These are phyloP conservation scores for Solanum bukasovii DNA, from an alignment of 257 asterid genomes.

Conservation along the genomic window DNA sequence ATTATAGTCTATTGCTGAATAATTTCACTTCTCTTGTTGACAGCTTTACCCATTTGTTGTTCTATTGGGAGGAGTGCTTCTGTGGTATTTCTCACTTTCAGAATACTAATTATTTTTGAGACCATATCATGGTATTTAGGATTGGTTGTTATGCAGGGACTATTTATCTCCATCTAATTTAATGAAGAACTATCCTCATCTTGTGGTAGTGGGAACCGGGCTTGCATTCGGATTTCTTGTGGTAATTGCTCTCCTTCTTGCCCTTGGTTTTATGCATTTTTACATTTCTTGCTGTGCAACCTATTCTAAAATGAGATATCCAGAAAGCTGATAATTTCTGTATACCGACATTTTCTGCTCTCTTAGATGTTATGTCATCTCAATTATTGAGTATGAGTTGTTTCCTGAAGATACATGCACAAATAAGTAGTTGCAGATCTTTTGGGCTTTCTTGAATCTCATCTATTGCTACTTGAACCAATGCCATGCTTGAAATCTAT, in stretches of 20 bases:
- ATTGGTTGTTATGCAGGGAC: slow-evolving; percentile 40
- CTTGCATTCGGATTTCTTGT: slow-evolving; percentile 95
- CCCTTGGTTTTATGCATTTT: not conserved
- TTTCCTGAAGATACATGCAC: not conserved
- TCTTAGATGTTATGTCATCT: not conserved
- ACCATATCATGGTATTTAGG: not conserved
- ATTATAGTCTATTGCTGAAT: not conserved
- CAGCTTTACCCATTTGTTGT: slow-evolving; percentile 78
- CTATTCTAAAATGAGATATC: not conserved
- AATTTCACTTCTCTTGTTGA: slow-evolving; percentile 9
- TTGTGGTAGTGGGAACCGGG: slow-evolving; percentile 65
- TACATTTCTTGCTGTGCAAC: not conserved
- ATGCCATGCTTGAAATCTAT: not conserved
- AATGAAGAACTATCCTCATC: slow-evolving; percentile 57
- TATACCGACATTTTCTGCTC: not conserved
- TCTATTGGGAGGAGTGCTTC: slow-evolving; percentile 67
- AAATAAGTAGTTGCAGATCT: not conserved
- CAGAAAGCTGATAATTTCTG: not conserved
- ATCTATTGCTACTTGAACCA: not conserved
- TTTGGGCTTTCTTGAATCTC: not conserved
- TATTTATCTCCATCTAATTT: slow-evolving; percentile 73
- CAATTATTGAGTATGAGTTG: not conserved
- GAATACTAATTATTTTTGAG: not conserved
- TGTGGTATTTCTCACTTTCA: slow-evolving; percentile 41
- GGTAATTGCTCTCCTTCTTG: slow-evolving; percentile 35